Conservation (phyloP, 2,329 filamentous ascomycete genomes). For the Cladophialophora yegresii region DNA sequence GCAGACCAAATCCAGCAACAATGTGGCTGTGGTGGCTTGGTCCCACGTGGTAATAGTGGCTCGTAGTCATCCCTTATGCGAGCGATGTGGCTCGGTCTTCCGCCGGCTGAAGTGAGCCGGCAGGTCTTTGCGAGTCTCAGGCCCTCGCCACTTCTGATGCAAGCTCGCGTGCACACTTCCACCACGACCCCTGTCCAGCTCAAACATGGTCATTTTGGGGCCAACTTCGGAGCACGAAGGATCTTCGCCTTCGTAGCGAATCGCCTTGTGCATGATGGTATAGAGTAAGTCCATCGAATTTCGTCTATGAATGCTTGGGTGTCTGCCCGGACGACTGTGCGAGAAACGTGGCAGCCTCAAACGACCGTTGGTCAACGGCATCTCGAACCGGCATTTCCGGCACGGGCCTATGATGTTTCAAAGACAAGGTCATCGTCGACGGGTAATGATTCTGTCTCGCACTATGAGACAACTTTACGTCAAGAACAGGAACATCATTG, state of each 20-base stretch:
- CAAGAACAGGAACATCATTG: not conserved
- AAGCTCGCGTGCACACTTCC: slow-evolving; percentile 6
- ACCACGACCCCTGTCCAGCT: slow-evolving; percentile 9
- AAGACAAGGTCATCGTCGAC: not conserved
- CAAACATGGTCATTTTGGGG: slow-evolving; percentile 3
- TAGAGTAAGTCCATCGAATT: slow-evolving; percentile 1
- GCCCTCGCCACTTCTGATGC: slow-evolving; percentile 15
- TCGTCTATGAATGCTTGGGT: slow-evolving; percentile 3
- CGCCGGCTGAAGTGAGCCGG: slow-evolving; percentile 10
- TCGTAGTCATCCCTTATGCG: slow-evolving; percentile 21
- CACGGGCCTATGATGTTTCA: slow-evolving; percentile 1
- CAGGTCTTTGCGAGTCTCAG: not conserved
- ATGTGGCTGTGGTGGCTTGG: slow-evolving; percentile 23
- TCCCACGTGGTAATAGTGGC: slow-evolving; percentile 24
- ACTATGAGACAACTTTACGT: slow-evolving; percentile 5
- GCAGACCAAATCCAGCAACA: slow-evolving; percentile 3
- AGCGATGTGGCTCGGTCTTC: slow-evolving; percentile 24
- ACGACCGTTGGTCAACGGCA: not conserved
- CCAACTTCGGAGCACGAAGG: not conserved
- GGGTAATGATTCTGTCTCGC: not conserved
- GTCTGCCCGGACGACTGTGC: not conserved
- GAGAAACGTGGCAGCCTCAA: slow-evolving; percentile 17
- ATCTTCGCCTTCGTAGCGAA: slow-evolving; percentile 19
- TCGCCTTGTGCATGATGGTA: slow-evolving; percentile 23
- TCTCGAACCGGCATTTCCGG: not conserved